Evolutionary conservation across 1,284 basidiomycete genomes (phyloP), one percentile per base, ranked within the genome.

Genomic region (Trametes polyzona): DNA sequence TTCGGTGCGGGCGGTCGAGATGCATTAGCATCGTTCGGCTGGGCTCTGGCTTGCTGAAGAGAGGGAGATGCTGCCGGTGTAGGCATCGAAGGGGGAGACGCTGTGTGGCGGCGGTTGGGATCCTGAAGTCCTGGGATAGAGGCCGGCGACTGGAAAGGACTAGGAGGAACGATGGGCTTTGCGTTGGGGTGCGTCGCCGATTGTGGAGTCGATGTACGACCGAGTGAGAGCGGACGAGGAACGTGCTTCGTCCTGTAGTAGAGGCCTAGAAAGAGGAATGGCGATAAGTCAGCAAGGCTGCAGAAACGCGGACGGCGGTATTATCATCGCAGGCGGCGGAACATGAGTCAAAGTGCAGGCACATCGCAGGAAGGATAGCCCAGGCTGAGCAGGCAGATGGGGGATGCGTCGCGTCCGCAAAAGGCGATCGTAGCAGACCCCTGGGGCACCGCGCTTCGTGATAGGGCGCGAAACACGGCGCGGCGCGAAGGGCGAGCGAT

Each of bases 161-260:
- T 62, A 41, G 57, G 54, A 4, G 58, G 55, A 0, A 56, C 53
- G 16, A 46, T 24, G 41, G 47, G 49, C 44, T 63, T 64, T 2
- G 66, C 66, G 65, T 69, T 68, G 12, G 69, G 71, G 57, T 70
- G 70, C 16, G 72, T 73, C 9, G 71, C 69, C 24, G 68, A 66
- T 40, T 69, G 66, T 8, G 62, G 57, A 21, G 68, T 65, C 44
- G 68, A 66, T 37, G 69, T 66, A 24, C 71, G 69, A 55, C 67
- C 67, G 46, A 71, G 71, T 58, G 70, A 69, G 48, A 70, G 65
- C 54, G 73, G 75, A 53, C 72, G 72, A 63, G 72, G 68, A 62
- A 70, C 72, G 65, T 69, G 70, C 63, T 71, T 71, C 50, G 72
- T 67, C 67, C 73, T 74, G 62, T 67, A 69, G 67, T 75, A 75